Evolutionary conservation across 2,329 filamentous ascomycete species (phyloP).

Genomic region (Calycina herbarum): DNA sequence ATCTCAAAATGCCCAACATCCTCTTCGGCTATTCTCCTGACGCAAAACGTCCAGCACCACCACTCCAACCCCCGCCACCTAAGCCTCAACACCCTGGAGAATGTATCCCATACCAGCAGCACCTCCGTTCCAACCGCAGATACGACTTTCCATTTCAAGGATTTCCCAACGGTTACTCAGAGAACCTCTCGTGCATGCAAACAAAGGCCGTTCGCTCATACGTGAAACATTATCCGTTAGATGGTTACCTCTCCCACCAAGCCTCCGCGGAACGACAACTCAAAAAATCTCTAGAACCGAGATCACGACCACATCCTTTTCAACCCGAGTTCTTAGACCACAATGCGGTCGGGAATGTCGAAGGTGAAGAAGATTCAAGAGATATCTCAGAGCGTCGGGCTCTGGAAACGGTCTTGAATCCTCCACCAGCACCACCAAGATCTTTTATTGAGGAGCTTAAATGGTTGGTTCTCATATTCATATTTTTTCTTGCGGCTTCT

Average conservation of each 20-base stretch:
- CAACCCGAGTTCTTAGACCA: background rate
- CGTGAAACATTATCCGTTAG: background rate
- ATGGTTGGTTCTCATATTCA: background rate
- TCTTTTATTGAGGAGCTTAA: background rate
- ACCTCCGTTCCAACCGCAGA: background rate
- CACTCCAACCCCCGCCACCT: background rate
- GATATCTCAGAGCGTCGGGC: background rate
- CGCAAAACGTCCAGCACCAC: background rate
- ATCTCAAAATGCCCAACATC: background rate
- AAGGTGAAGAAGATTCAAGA: background rate
- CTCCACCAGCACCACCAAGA: background rate
- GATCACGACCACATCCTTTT: background rate
- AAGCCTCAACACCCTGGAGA: background rate
- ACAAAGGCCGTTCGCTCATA: background rate
- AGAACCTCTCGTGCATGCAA: background rate
- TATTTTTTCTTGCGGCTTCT: background rate
- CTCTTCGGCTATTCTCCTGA: background rate
- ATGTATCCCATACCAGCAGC: background rate
- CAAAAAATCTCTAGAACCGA: background rate
- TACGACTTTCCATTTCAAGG: background rate
- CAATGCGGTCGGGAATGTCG: background rate
- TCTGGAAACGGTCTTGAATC: background rate
- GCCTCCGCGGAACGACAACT: background rate
- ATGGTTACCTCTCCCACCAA: background rate
- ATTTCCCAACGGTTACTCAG: background rate